Conservation (phyloP, 805 yeast genomes). For the Ogataea nitratoaversa region DNA sequence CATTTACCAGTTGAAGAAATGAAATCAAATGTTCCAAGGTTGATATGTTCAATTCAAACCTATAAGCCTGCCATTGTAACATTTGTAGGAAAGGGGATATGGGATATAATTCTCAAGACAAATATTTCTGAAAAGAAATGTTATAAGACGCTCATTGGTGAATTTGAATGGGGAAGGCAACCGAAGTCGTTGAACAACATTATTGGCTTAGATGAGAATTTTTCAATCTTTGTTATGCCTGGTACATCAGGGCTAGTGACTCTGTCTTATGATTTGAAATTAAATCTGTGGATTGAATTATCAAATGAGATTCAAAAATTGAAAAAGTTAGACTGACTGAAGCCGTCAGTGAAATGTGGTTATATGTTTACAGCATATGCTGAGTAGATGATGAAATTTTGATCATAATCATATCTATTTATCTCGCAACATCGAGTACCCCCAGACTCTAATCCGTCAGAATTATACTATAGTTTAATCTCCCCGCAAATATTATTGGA, state of each 20-base stretch:
- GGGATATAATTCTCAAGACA: constrained; percentile 52
- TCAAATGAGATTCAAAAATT: constrained; percentile 18
- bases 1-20: constrained; percentile 53
- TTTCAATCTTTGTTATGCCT: constrained; percentile 56
- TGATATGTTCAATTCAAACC: constrained; percentile 40
- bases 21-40: constrained; percentile 47
- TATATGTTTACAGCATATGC: no score
- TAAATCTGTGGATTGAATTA: constrained; percentile 45
- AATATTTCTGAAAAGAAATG: constrained; percentile 20
- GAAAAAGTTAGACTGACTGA: neutral
- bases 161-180: constrained; percentile 54
- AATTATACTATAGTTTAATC: no score
- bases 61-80: constrained; percentile 43
- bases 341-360: neutral
- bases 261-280: constrained; percentile 41
- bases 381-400: no score
- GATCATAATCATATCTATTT: no score
- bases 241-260: constrained; percentile 72
- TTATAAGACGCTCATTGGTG: constrained; percentile 19
- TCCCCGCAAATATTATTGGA: no score
- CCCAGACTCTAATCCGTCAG: no score
- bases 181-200: constrained; percentile 11
- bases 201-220: constrained; percentile 21
- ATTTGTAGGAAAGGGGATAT: constrained; percentile 70
- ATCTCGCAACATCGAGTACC: no score